Evolutionary conservation across 768 basidiomycete genomes (phyloP).

Genomic region (Imleria badia): DNA sequence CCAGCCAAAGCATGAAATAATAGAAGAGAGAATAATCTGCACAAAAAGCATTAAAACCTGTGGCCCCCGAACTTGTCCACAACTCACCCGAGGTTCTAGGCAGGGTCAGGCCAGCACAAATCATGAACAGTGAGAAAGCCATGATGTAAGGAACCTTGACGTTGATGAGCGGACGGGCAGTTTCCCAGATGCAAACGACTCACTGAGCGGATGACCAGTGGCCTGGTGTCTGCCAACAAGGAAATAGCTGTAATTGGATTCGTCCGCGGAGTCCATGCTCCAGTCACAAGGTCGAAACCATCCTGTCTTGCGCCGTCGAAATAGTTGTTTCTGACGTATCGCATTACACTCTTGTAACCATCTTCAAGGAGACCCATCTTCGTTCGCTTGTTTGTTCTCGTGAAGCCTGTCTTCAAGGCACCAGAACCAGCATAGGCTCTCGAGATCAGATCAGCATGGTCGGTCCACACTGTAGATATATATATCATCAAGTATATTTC

Average conservation of each 20-base stretch:
- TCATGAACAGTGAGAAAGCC: conserved; percentile 83
- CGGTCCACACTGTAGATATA: conserved; percentile 81
- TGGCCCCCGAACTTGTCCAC: neutral
- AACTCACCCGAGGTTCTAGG: conserved; percentile 83
- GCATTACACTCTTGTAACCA: conserved; percentile 75
- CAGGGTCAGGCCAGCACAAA: conserved; percentile 80
- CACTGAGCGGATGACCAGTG: conserved; percentile 83
- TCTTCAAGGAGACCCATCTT: conserved; percentile 79
- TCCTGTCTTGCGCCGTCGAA: conserved; percentile 94
- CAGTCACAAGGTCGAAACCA: conserved; percentile 92
- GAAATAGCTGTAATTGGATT: conserved; percentile 69
- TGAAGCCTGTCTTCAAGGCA: conserved; percentile 96
- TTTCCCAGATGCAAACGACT: conserved; percentile 28
- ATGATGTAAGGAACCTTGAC: conserved; percentile 80
- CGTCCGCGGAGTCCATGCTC: conserved; percentile 83
- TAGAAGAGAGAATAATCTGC: conserved; percentile 83
- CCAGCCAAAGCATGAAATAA: conserved; percentile 81
- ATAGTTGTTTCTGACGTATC: conserved; percentile 96
- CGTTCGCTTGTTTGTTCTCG: conserved; percentile 88
- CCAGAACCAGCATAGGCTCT: conserved; percentile 93
- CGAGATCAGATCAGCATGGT: conserved; percentile 90
- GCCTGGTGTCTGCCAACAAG: conserved; percentile 74
- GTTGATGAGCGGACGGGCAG: conserved; percentile 1
- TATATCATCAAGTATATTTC: neutral
- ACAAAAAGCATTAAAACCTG: conserved; percentile 1